Conservation (phyloP, 352 stramenopile genomes). For the Elongisporangium senticosum region DNA sequence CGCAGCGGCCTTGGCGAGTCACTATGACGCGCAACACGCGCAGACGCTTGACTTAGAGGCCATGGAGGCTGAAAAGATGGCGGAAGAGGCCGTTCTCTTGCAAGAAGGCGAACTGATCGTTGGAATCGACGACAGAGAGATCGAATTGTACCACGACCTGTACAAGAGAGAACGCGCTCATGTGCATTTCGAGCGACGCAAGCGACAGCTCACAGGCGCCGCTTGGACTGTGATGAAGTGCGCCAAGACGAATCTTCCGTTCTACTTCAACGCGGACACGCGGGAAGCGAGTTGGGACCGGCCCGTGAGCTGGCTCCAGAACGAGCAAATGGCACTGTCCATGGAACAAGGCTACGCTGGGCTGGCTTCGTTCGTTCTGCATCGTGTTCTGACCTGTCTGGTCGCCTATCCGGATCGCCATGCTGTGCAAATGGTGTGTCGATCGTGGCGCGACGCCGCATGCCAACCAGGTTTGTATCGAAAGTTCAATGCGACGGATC, state of each 20-base stretch:
- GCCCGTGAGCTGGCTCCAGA: slow-evolving; percentile 82
- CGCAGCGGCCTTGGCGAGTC: slow-evolving; percentile 58
- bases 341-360: slow-evolving; percentile 63
- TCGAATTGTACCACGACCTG: slow-evolving; percentile 33
- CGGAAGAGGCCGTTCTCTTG: slow-evolving; percentile 55
- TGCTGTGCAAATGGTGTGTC: slow-evolving; percentile 41
- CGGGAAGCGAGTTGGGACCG: slow-evolving; percentile 93
- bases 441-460: slow-evolving; percentile 38
- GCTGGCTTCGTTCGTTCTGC: slow-evolving; percentile 67
- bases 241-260: slow-evolving; percentile 67
- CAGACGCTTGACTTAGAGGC: slow-evolving; percentile 49
- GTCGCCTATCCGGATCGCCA: slow-evolving; percentile 53
- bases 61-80: slow-evolving; percentile 56
- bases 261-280: slow-evolving; percentile 93
- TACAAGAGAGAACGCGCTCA: slow-evolving; percentile 61
- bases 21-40: slow-evolving; percentile 13
- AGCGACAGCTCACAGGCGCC: slow-evolving; percentile 47
- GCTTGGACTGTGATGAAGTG: slow-evolving; percentile 62
- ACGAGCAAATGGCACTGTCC: slow-evolving; percentile 79
- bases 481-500: slow-evolving; percentile 49
- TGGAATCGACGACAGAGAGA: slow-evolving; percentile 18
- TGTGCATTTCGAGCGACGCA: slow-evolving; percentile 46
- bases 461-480: slow-evolving; percentile 36
- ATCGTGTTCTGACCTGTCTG: slow-evolving; percentile 85
- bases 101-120: slow-evolving; percentile 66